Conservation (phyloP, 805 yeast genomes). For the Candida berthetii region DNA sequence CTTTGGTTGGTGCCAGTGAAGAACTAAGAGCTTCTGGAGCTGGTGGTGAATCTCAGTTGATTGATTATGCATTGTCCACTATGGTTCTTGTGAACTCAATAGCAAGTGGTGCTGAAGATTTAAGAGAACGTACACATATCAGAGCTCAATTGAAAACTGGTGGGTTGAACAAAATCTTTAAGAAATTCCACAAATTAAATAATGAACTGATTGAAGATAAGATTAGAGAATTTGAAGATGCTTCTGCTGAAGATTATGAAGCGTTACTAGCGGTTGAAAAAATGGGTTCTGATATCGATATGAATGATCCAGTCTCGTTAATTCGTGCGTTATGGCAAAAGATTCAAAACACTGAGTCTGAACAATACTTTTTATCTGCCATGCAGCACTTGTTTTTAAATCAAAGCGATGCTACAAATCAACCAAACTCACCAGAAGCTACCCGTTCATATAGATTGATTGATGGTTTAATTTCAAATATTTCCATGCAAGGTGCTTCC, state of each 20-base stretch:
- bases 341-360: slow-evolving; percentile 45
- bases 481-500: slow-evolving; percentile 43
- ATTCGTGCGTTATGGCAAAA: slow-evolving; percentile 57
- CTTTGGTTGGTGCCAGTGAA: slow-evolving; percentile 87
- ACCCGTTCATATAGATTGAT: slow-evolving; percentile 53
- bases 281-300: slow-evolving; percentile 34
- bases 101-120: slow-evolving; percentile 29
- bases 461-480: slow-evolving; percentile 59
- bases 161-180: slow-evolving; percentile 48
- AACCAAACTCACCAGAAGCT: slow-evolving; percentile 38
- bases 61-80: slow-evolving; percentile 68
- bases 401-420: slow-evolving; percentile 29
- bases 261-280: slow-evolving; percentile 32
- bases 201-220: slow-evolving; percentile 60
- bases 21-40: slow-evolving; percentile 52
- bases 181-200: slow-evolving; percentile 43
- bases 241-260: slow-evolving; percentile 48
- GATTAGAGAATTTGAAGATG: slow-evolving; percentile 52
- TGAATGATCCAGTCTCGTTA: slow-evolving; percentile 57
- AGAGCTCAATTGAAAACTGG: slow-evolving; percentile 54
- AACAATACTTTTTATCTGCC: slow-evolving; percentile 43
- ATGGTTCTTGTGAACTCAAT: slow-evolving; percentile 67
- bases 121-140: slow-evolving; percentile 43
- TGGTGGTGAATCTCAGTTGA: slow-evolving; percentile 53
- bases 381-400: slow-evolving; percentile 47